Evolutionary conservation across 331 rosid species (phyloP), one percentile per base, ranked within the genome.

Genomic region (Erythrophleum ivorense): DNA sequence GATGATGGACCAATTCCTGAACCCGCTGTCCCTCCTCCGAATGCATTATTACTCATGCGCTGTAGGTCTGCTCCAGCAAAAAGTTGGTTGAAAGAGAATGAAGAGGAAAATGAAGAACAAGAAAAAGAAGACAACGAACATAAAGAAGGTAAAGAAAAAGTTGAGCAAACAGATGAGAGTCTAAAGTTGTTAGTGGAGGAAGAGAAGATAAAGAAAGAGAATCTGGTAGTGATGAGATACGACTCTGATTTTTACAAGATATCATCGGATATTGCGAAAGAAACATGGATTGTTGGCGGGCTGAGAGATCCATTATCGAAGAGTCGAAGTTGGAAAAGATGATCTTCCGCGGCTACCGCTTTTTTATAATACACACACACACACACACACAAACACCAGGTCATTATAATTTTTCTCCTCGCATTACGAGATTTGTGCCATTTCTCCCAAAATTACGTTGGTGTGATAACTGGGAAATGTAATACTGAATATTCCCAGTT

Each of bases 21-120:
- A 21, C 85, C 87, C 0, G 49, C 89, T 4, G 79, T 55, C 31
- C 97, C 98, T 5, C 98, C 98, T 4, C 83, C 97, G 63, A 95
- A 91, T 78, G 98, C 99, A 16, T 83, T 95, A 69, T 75, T 95
- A 80, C 93, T 95, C 6, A 95, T 95, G 99, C 89, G 98, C 4
- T 93, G 99, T 50, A 86, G 97, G 91, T 95, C 99, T 60, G 98
- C 99, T 77, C 99, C 98, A 5, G 94, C 92, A 10, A 91, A 89
- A 83, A 89, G 90, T 45, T 89, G 92, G 98, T 58, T 83, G 82
- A 84, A 77, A 81, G 87, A 74, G 83, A 85, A 82, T 3, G 81
- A 34, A 2, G 80, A 77, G 78, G 87, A 74, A 81, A 85, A 82
- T 3, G 81, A 34, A 2, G 80, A 79, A 3, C 78, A 80, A 38